Evolutionary conservation across 2,329 filamentous ascomycete genomes (phyloP).

Genomic region (Aspergillus fumigatus): DNA sequence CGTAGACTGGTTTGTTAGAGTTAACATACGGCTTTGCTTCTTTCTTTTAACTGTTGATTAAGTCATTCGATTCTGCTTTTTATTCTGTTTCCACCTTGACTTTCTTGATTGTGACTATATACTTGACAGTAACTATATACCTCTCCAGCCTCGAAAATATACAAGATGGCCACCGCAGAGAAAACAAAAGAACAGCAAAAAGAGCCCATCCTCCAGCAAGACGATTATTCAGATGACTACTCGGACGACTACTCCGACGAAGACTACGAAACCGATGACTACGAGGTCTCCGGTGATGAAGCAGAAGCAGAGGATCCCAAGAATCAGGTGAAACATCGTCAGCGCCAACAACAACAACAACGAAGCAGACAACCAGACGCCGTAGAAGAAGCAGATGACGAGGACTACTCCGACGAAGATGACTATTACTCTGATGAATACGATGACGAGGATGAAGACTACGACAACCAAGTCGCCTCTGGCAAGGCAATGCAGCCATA

Average conservation of each 20-base stretch:
- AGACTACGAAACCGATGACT: slow-evolving; percentile 29
- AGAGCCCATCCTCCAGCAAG: slow-evolving; percentile 18
- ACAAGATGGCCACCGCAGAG: slow-evolving; percentile 25
- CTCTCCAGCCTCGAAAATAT: neutral
- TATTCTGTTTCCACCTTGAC: neutral
- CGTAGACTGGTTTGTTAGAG: too few relatives aligned
- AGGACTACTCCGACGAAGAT: slow-evolving; percentile 10
- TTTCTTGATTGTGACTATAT: neutral
- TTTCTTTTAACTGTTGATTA: too few relatives aligned
- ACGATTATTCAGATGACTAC: slow-evolving; percentile 19
- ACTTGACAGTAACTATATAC: neutral
- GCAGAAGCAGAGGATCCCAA: slow-evolving; percentile 7
- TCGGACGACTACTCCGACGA: slow-evolving; percentile 14
- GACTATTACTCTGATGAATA: slow-evolving; percentile 24
- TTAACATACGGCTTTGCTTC: too few relatives aligned
- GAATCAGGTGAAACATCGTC: slow-evolving; percentile 14
- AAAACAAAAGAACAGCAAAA: slow-evolving; percentile 23
- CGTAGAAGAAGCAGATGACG: slow-evolving; percentile 28
- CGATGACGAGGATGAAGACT: slow-evolving; percentile 27
- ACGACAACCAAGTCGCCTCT: slow-evolving; percentile 10
- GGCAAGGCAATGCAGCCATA: slow-evolving; percentile 25
- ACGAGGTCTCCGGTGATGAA: slow-evolving; percentile 23
- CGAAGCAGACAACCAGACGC: slow-evolving; percentile 27
- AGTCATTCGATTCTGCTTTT: neutral
- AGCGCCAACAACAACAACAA: slow-evolving; percentile 18